Conservation (phyloP, 768 basidiomycete species). For the Arthromyces matolae region DNA sequence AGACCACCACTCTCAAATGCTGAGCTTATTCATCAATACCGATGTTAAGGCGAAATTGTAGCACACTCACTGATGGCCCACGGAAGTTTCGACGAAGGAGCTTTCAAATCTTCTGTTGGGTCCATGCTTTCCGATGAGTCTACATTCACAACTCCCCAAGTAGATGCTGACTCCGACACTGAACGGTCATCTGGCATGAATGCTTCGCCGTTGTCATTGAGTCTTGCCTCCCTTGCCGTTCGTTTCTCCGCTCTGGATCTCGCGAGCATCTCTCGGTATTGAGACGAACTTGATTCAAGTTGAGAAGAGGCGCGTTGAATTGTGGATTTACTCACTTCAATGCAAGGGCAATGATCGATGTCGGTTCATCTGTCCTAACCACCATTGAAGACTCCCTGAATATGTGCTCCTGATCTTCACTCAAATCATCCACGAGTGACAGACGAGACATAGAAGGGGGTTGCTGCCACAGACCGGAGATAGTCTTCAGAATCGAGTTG, state of each 20-base stretch:
- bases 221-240: slow-evolving; percentile 52
- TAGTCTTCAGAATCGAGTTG: slow-evolving; percentile 73
- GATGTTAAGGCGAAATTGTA: background rate
- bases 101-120: slow-evolving; percentile 72
- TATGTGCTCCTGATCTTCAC: slow-evolving; percentile 84
- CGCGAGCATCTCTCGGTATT: slow-evolving; percentile 75
- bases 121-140: slow-evolving; percentile 63
- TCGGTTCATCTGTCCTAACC: slow-evolving; percentile 94
- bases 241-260: slow-evolving; percentile 78
- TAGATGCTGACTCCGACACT: slow-evolving; percentile 77
- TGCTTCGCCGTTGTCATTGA: slow-evolving; percentile 67
- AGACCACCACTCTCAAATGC: slow-evolving; percentile 89
- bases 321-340: slow-evolving; percentile 58
- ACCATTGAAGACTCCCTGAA: slow-evolving; percentile 94
- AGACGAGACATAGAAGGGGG: slow-evolving; percentile 47
- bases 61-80: slow-evolving; percentile 82
- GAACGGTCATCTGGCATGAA: slow-evolving; percentile 94
- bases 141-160: slow-evolving; percentile 90
- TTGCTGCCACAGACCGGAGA: slow-evolving; percentile 80
- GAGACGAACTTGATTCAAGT: slow-evolving; percentile 55
- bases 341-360: slow-evolving; percentile 94
- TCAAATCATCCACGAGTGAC: slow-evolving; percentile 64
- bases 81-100: slow-evolving; percentile 74
- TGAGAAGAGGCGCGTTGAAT: slow-evolving; percentile 3
- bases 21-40: slow-evolving; percentile 25